Evolutionary conservation across 164 flowering plant genomes (phyloP).

Genomic region (Magnolia kwangsiensis): DNA sequence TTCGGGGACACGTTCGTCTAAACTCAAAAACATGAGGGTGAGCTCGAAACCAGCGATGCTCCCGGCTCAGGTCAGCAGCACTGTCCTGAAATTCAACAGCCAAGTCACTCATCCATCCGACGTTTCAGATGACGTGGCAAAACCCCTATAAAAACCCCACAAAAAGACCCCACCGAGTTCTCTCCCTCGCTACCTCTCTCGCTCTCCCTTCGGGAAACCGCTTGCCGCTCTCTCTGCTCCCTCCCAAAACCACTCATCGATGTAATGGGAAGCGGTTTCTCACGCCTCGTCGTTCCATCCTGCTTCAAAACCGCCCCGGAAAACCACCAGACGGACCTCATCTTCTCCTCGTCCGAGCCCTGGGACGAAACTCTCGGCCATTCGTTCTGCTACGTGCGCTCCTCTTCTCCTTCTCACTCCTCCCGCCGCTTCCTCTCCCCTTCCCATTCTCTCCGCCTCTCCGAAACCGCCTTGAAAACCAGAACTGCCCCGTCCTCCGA

Average conservation of each 20-base stretch:
- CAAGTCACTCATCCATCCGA: conserved; percentile 13
- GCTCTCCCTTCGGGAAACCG: conserved; percentile 18
- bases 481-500: conserved; percentile 35
- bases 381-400: conserved; percentile 91
- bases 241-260: conserved; percentile 7
- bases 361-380: conserved; percentile 97
- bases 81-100: background rate
- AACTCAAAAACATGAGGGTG: background rate
- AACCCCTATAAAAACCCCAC: background rate
- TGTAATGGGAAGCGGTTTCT: conserved; percentile 39
- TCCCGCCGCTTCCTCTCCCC: conserved; percentile 88
- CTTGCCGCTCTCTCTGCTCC: conserved; percentile 8
- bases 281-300: conserved; percentile 18
- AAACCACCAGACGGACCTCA: conserved; percentile 29
- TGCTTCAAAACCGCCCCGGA: conserved; percentile 13
- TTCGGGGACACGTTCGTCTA: too few relatives aligned
- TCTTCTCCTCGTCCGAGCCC: conserved; percentile 48
- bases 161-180: conserved; percentile 1
- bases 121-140: conserved; percentile 15
- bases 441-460: conserved; percentile 90
- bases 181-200: conserved; percentile 6
- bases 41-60: background rate
- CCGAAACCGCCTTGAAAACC: conserved; percentile 61
- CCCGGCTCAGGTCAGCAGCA: background rate
- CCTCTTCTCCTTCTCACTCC: conserved; percentile 82